Conservation (phyloP, 306 rosid genomes). For the Lathyrus sativus region DNA sequence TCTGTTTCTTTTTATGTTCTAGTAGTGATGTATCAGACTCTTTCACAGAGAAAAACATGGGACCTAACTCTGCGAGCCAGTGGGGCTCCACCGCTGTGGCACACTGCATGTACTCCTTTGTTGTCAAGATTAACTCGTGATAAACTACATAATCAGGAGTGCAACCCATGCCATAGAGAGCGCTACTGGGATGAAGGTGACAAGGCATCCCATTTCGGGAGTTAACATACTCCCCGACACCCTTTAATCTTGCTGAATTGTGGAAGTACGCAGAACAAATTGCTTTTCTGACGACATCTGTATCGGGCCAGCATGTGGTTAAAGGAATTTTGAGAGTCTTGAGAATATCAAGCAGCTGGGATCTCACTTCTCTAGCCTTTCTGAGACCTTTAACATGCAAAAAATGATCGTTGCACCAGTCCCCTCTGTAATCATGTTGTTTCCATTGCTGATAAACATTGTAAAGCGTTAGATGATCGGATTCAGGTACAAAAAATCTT, state of each 20-base stretch:
- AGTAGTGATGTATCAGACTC: conserved; percentile 89
- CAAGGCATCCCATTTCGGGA: conserved; percentile 89
- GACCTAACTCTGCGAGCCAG: conserved; percentile 95
- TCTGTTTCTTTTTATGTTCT: conserved; percentile 90
- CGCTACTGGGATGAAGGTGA: conserved; percentile 97
- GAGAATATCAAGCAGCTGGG: conserved; percentile 88
- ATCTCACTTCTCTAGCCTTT: conserved; percentile 95
- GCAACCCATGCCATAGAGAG: conserved; percentile 96
- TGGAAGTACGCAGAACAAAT: conserved; percentile 96
- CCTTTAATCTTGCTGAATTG: conserved; percentile 87
- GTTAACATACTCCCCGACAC: conserved; percentile 95
- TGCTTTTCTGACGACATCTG: conserved; percentile 87
- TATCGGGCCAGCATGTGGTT: conserved; percentile 76
- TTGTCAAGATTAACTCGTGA: conserved; percentile 80
- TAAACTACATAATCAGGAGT: conserved; percentile 91
- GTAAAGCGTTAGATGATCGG: conserved; percentile 87
- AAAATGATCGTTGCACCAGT: conserved; percentile 95
- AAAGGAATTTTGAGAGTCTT: conserved; percentile 82
- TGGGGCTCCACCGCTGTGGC: conserved; percentile 98
- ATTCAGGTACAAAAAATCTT: conserved; percentile 86
- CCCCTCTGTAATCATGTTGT: conserved; percentile 93
- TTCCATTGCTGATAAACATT: conserved; percentile 98
- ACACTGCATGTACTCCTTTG: conserved; percentile 96
- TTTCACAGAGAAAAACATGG: conserved; percentile 96
- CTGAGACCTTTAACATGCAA: conserved; percentile 90